These are phyloP conservation scores for Chondrostereum purpureum DNA, from an alignment of 1,284 basidiomycete genomes.

Conservation along the genomic window DNA sequence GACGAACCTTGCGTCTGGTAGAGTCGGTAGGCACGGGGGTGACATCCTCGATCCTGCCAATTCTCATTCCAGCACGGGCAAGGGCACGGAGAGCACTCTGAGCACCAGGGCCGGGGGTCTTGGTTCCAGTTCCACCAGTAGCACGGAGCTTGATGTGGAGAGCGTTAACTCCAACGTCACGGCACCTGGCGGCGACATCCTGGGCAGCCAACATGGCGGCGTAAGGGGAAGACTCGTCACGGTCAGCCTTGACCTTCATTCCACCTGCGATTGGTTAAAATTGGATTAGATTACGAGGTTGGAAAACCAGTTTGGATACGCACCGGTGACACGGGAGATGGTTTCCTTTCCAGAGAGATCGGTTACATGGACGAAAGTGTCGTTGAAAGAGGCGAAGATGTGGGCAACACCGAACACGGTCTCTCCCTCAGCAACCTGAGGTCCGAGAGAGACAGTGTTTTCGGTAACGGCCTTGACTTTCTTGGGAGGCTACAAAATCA, in stretches of 20 bases:
- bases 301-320: conserved; percentile 20
- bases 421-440: conserved; percentile 92
- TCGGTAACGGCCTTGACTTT: conserved; percentile 74
- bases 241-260: conserved; percentile 99
- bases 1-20: conserved; percentile 85
- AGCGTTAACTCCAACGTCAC: conserved; percentile 97
- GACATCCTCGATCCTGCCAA: conserved; percentile 96
- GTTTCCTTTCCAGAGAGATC: conserved; percentile 99
- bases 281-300: conserved; percentile 7
- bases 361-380: conserved; percentile 99
- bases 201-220: conserved; percentile 99
- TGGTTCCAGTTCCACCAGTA: conserved; percentile 97
- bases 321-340: conserved; percentile 95
- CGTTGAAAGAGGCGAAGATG: conserved; percentile 98
- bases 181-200: conserved; percentile 94
- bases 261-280: conserved; percentile 67
- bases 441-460: conserved; percentile 82
- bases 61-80: conserved; percentile 97
- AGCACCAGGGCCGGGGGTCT: conserved; percentile 97
- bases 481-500: conserved; percentile 61
- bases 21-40: conserved; percentile 97
- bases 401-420: conserved; percentile 94
- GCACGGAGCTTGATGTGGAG: conserved; percentile 98
- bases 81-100: conserved; percentile 98
- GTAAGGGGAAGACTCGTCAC: conserved; percentile 99